Conservation (phyloP, 2,329 filamentous ascomycete species). For the Fusarium illudens region DNA sequence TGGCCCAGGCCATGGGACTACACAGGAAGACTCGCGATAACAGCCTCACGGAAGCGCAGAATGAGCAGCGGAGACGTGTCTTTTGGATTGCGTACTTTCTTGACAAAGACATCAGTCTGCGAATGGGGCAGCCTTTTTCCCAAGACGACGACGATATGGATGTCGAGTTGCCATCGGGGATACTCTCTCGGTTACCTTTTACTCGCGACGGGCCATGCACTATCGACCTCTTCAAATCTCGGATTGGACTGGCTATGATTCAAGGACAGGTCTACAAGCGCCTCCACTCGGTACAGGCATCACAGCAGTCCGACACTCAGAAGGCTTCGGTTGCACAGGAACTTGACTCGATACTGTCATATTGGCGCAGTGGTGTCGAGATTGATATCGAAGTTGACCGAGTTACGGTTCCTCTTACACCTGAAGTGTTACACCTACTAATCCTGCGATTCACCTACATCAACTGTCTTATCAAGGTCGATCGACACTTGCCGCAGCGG, state of each 20-base stretch:
- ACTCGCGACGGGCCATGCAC: not conserved
- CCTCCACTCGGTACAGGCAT: constrained; percentile 37
- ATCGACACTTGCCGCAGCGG: constrained; percentile 27
- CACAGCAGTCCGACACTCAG: constrained; percentile 26
- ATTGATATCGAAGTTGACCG: constrained; percentile 4
- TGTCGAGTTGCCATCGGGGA: constrained; percentile 31
- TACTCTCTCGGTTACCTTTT: not conserved
- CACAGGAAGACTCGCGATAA: constrained; percentile 20
- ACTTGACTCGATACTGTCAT: constrained; percentile 31
- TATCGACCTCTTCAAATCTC: constrained; percentile 33
- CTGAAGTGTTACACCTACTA: constrained; percentile 37
- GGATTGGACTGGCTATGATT: constrained; percentile 38
- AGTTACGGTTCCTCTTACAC: constrained; percentile 13
- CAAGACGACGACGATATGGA: constrained; percentile 44
- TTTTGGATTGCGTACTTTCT: constrained; percentile 40
- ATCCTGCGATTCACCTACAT: constrained; percentile 41
- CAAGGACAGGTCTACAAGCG: constrained; percentile 40
- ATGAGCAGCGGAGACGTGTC: constrained; percentile 31
- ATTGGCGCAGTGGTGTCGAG: constrained; percentile 32
- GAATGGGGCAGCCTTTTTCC: constrained; percentile 32
- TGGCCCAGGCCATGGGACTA: constrained; percentile 37
- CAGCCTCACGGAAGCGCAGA: constrained; percentile 14
- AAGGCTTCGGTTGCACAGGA: constrained; percentile 29
- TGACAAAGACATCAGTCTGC: constrained; percentile 40
- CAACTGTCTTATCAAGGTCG: constrained; percentile 36